phyloP scores from a whole-genome alignment of 192 early-diverging fungal genomes.

The Martensiomyces pterosporus region DNA sequence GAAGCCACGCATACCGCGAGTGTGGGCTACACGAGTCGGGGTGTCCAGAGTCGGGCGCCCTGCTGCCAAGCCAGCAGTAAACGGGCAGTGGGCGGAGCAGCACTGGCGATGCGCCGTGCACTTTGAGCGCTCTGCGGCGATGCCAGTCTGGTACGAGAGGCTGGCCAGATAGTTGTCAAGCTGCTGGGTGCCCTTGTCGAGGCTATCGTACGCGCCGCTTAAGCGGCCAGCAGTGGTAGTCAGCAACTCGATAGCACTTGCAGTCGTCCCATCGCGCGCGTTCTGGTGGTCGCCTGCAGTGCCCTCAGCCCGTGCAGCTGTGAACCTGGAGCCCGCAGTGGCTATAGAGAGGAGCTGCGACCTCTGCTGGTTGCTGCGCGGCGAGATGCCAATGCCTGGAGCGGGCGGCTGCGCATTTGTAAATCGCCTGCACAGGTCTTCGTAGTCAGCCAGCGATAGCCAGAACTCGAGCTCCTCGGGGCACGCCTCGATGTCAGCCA shows the following conservation, averaged over 20 bases:
- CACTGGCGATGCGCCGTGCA: slow-evolving; percentile 34
- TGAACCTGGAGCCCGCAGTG: too few relatives aligned
- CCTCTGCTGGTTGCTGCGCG: not conserved
- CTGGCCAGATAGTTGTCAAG: slow-evolving; percentile 27
- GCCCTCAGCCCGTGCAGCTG: too few relatives aligned
- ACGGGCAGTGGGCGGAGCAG: slow-evolving; percentile 27
- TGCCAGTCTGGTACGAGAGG: slow-evolving; percentile 27
- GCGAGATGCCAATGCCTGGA: not conserved
- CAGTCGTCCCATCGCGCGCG: too few relatives aligned
- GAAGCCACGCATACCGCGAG: slow-evolving; percentile 29
- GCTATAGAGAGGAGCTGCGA: too few relatives aligned
- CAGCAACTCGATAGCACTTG: not conserved
- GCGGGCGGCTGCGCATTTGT: slow-evolving; percentile 16
- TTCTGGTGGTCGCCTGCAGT: too few relatives aligned
- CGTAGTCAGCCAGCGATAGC: slow-evolving; percentile 68
- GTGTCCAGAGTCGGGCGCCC: slow-evolving; percentile 27
- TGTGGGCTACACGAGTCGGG: slow-evolving; percentile 6
- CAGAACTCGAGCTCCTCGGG: slow-evolving; percentile 74
- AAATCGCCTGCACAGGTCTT: slow-evolving; percentile 61
- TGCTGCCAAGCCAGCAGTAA: slow-evolving; percentile 16
- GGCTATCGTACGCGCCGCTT: slow-evolving; percentile 2
- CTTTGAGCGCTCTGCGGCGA: slow-evolving; percentile 15
- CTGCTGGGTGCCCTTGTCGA: slow-evolving; percentile 40
- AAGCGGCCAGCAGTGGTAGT: slow-evolving; percentile 5
- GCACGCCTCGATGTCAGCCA: slow-evolving; percentile 62